These are phyloP conservation scores for Entomophthora muscae DNA, from an alignment of 371 early-diverging fungal species.

Conservation along the genomic window DNA sequence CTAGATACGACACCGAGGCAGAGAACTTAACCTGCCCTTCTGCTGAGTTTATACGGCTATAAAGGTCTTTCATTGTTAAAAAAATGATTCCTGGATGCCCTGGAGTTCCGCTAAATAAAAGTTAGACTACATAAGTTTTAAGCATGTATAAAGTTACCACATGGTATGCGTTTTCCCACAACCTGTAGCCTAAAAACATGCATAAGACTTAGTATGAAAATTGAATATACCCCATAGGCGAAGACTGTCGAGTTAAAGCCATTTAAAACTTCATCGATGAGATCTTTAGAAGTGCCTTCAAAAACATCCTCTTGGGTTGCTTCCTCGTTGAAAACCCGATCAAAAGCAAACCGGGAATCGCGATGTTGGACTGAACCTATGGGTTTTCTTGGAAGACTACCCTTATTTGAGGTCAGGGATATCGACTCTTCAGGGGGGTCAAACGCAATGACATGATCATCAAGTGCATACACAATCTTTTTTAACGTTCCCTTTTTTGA, in stretches of 20 bases:
- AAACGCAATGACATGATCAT: slow-evolving; percentile 38
- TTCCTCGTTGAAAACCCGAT: slow-evolving; percentile 32
- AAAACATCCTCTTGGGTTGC: slow-evolving; percentile 33
- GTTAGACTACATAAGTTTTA: no score
- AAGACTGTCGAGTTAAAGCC: slow-evolving; percentile 56
- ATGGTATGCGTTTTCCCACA: slow-evolving; percentile 64
- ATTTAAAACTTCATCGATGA: slow-evolving; percentile 27
- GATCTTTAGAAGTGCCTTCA: slow-evolving; percentile 24
- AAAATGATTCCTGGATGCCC: slow-evolving; percentile 60
- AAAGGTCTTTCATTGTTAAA: slow-evolving; percentile 52
- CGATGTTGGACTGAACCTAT: slow-evolving; percentile 12
- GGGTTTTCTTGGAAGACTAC: slow-evolving; percentile 11
- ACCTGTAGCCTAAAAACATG: slow-evolving; percentile 37
- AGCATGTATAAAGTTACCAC: slow-evolving; percentile 14
- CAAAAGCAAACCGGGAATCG: slow-evolving; percentile 32
- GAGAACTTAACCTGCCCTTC: slow-evolving; percentile 26
- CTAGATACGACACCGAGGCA: slow-evolving; percentile 63
- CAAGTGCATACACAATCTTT: slow-evolving; percentile 33
- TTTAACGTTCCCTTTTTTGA: slow-evolving; percentile 16
- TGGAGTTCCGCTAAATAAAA: slow-evolving; percentile 31
- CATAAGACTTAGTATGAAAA: neutral
- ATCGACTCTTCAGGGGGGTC: slow-evolving; percentile 33
- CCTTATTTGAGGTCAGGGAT: neutral
- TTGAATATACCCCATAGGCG: slow-evolving; percentile 34
- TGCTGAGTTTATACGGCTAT: slow-evolving; percentile 26